phyloP scores from a whole-genome alignment of 1,139 yeast genomes.

The Pichia sp. region DNA sequence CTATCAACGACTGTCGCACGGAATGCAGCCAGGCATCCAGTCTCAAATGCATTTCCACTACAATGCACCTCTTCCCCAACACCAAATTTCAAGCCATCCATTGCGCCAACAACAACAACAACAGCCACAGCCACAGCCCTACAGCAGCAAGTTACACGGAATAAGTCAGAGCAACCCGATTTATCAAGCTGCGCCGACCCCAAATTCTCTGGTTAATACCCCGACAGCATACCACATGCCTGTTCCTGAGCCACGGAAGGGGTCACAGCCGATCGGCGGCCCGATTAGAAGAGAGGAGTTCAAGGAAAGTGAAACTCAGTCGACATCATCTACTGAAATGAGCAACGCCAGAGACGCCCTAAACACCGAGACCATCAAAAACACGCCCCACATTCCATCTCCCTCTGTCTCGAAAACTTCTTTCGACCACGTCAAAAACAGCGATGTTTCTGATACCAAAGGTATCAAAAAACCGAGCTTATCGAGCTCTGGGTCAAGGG shows the following conservation, averaged over 20 bases:
- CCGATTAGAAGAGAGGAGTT: background rate
- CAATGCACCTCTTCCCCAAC: background rate
- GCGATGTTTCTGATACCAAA: background rate
- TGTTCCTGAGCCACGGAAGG: background rate
- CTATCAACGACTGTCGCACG: conserved; percentile 6
- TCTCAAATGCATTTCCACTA: background rate
- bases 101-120: conserved; percentile 10
- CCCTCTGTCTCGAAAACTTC: background rate
- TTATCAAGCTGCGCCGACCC: background rate
- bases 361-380: background rate
- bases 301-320: background rate
- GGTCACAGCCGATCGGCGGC: background rate
- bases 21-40: conserved; percentile 1
- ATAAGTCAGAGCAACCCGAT: background rate
- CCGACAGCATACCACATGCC: background rate
- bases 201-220: background rate
- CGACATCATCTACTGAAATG: background rate
- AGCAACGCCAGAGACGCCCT: background rate
- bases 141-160: background rate
- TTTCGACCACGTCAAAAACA: background rate
- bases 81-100: background rate
- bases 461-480: background rate
- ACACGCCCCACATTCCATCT: background rate
- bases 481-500: background rate
- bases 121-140: conserved; percentile 1